Evolutionary conservation across 2,329 filamentous ascomycete species (phyloP), one percentile per base, ranked within the genome.

Genomic region (Talaromyces sp.): DNA sequence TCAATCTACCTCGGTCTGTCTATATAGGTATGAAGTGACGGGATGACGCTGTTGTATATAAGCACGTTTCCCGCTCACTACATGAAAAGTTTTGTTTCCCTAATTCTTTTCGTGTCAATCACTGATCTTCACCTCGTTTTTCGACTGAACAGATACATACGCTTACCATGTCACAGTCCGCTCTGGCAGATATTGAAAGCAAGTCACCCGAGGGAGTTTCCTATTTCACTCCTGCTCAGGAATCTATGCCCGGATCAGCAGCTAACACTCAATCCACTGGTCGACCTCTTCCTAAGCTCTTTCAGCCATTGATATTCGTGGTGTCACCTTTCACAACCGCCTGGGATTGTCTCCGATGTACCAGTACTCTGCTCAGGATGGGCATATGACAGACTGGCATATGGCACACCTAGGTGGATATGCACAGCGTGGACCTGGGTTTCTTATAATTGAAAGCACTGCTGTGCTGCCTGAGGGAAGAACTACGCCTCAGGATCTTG

Each of bases 291-390:
- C 45, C 45, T 11, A 49, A 49, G 19, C 45, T 49, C 11, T 25
- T 49, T 13, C 45, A 27, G 11, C 45, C 22, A 15, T 4, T 27
- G 11, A 84, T 72, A 73, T 88, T 59, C 80, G 85, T 15, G 85
- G 85, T 13, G 68, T 87, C 29, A 86, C 84, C 0, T 80, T 91
- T 17, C 88, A 88, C 69, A 90, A 90, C 76, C 85, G 88, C 69
- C 87, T 90, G 68, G 84, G 86, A 60, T 58, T 82, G 5, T 69
- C 84, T 61, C 86, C 87, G 65, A 88, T 89, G 85, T 89, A 86
- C 77, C 84, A 81, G 70, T 82, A 79, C 69, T 80, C 78, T 4
- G 75, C 77, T n/a, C 70, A 79, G 38, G 72, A 79, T 6, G 81
- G 81, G 17, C 74, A 77, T 68, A 72, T 77, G 67, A 81, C 78